phyloP scores from a whole-genome alignment of 225 moss, liverwort and hornwort species.

The Asterella californica region DNA sequence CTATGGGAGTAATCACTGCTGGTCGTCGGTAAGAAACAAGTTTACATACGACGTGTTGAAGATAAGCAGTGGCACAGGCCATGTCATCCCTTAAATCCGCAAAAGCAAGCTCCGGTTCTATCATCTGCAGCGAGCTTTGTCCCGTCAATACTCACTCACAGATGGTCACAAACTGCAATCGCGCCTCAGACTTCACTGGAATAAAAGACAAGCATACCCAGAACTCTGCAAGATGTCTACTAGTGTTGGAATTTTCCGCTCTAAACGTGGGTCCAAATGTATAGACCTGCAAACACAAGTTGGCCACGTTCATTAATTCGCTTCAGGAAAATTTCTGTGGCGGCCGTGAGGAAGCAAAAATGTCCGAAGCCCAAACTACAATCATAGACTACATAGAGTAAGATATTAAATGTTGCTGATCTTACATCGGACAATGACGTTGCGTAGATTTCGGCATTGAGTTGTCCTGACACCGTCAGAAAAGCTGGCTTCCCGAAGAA shows the following conservation, averaged over 20 bases:
- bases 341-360: too few relatives aligned
- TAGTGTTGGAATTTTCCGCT: conserved; percentile 95
- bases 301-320: background rate
- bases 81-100: conserved; percentile 91
- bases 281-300: conserved; percentile 59
- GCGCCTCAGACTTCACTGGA: too few relatives aligned
- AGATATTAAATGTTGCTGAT: background rate
- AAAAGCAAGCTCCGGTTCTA: conserved; percentile 99
- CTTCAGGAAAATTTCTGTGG: background rate
- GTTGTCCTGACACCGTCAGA: conserved; percentile 91
- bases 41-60: conserved; percentile 78
- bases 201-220: conserved; percentile 53
- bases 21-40: background rate
- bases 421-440: conserved; percentile 87
- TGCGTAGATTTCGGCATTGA: conserved; percentile 90
- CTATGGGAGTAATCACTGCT: too few relatives aligned
- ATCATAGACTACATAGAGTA: background rate
- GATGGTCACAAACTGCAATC: background rate
- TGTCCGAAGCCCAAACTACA: background rate
- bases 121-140: conserved; percentile 58
- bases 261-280: conserved; percentile 99
- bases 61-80: conserved; percentile 94
- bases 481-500: conserved; percentile 98
- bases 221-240: conserved; percentile 91
- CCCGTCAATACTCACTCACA: background rate